Conservation (phyloP, 805 yeast species). For the Candida ulmi region DNA sequence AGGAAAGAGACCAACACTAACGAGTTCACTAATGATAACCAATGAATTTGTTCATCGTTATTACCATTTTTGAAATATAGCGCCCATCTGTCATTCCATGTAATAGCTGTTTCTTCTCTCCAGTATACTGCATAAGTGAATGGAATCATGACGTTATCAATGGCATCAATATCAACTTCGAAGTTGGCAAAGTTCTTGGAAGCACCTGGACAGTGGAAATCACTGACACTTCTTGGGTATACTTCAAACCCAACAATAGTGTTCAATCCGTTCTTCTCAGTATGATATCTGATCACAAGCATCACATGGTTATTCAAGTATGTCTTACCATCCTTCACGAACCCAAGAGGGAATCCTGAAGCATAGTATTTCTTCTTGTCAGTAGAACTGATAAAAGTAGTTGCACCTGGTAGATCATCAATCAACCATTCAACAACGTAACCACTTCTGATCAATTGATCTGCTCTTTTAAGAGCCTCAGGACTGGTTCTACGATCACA, state of each 20-base stretch:
- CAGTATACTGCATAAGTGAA: conserved; percentile 84
- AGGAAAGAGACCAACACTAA: conserved; percentile 56
- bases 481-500: conserved; percentile 63
- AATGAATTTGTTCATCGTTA: conserved; percentile 53
- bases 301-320: conserved; percentile 76
- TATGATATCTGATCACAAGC: conserved; percentile 71
- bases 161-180: conserved; percentile 40
- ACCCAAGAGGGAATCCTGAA: conserved; percentile 84
- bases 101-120: conserved; percentile 70
- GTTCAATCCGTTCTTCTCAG: conserved; percentile 36
- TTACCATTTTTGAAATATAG: conserved; percentile 56
- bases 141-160: conserved; percentile 46
- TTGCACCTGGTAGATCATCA: conserved; percentile 85
- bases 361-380: conserved; percentile 66
- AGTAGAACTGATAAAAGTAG: conserved; percentile 62
- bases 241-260: conserved; percentile 87
- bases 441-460: conserved; percentile 55
- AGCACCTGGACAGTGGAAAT: conserved; percentile 71
- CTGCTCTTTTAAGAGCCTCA: conserved; percentile 49
- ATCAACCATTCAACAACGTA: conserved; percentile 81
- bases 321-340: conserved; percentile 50
- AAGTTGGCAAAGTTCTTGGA: conserved; percentile 53
- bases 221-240: conserved; percentile 73
- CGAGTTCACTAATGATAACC: conserved; percentile 74
- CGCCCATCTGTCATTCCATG: conserved; percentile 70